Percentiles rank a stretch among this genome's conserved stretches.
These are phyloP conservation scores for Aspergillus floridensis DNA, from an alignment of 2,329 filamentous ascomycete genomes.

Conservation along the genomic window DNA sequence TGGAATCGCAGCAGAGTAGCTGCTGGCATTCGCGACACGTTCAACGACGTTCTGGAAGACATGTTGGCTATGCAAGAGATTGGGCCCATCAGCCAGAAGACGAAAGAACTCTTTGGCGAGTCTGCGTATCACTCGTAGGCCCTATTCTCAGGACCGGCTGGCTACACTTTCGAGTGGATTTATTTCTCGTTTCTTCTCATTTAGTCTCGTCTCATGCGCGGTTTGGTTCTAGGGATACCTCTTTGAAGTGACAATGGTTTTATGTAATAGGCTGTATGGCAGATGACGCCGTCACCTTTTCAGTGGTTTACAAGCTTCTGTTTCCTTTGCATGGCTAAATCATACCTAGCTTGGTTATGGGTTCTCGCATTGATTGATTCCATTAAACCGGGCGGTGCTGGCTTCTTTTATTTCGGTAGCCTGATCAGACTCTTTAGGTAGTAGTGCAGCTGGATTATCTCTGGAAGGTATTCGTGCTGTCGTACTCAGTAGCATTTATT, in stretches of 20 bases:
- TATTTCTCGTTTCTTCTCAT: not conserved
- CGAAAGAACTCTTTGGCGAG: constrained; percentile 30
- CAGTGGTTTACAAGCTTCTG: not conserved
- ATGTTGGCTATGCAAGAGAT: constrained; percentile 56
- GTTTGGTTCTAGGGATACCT: constrained; percentile 8
- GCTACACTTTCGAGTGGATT: not conserved
- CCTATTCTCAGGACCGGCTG: not conserved
- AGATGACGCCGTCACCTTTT: constrained; percentile 3
- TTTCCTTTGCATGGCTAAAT: not conserved
- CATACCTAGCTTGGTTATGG: constrained; percentile 3
- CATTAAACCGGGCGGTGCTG: constrained; percentile 5
- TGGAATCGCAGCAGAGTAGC: constrained; percentile 80
- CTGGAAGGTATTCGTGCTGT: not conserved
- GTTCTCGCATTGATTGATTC: constrained; percentile 8
- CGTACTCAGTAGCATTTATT: not conserved
- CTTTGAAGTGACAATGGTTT: constrained; percentile 15
- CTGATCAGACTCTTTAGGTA: too few species aligned
- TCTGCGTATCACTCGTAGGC: constrained; percentile 10
- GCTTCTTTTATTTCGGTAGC: not conserved
- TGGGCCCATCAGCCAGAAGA: constrained; percentile 35
- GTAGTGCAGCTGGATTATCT: too few species aligned
- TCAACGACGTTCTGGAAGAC: constrained; percentile 64
- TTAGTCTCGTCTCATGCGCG: constrained; percentile 10
- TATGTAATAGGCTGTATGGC: constrained; percentile 20
- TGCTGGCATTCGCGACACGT: constrained; percentile 61